Conservation (phyloP, 1,284 basidiomycete genomes). For the Ustilago xerochloae region DNA sequence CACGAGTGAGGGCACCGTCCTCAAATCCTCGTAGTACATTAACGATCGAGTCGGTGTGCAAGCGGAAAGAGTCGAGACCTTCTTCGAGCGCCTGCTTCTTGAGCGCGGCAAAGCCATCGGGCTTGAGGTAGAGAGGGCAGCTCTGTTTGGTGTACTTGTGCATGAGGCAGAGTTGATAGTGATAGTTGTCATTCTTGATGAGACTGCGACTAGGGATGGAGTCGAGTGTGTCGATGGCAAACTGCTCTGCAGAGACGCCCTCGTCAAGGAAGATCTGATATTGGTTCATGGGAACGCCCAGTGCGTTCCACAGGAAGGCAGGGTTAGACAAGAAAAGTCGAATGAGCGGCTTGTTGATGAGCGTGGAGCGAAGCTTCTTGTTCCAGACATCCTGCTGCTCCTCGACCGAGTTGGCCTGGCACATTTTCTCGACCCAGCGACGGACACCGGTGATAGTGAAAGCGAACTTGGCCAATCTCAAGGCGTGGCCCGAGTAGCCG, state of each 20-base stretch:
- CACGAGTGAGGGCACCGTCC: constrained; percentile 60
- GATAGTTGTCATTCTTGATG: constrained; percentile 66
- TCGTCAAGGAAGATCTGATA: constrained; percentile 77
- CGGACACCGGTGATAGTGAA: constrained; percentile 76
- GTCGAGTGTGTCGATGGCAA: constrained; percentile 67
- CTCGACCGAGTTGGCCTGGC: constrained; percentile 73
- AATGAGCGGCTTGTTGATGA: constrained; percentile 77
- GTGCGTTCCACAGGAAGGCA: constrained; percentile 82
- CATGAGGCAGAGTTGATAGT: constrained; percentile 72
- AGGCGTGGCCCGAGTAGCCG: constrained; percentile 75
- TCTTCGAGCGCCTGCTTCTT: constrained; percentile 72
- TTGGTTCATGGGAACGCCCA: constrained; percentile 83
- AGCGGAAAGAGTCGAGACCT: constrained; percentile 76
- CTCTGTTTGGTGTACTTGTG: constrained; percentile 77
- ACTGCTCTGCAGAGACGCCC: constrained; percentile 70
- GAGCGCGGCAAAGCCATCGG: constrained; percentile 75
- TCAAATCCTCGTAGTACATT: constrained; percentile 72
- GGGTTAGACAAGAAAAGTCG: constrained; percentile 72
- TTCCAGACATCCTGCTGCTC: constrained; percentile 79
- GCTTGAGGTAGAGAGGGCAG: constrained; percentile 80
- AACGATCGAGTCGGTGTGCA: constrained; percentile 82
- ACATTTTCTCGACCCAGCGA: constrained; percentile 74
- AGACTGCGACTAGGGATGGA: constrained; percentile 58
- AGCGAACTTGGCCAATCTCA: constrained; percentile 76
- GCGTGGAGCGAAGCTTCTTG: constrained; percentile 74